Base-by-base conservation (phyloP, 2,329 filamentous ascomycete species). In the Graphilbum ipis-grandicollis region DNA sequence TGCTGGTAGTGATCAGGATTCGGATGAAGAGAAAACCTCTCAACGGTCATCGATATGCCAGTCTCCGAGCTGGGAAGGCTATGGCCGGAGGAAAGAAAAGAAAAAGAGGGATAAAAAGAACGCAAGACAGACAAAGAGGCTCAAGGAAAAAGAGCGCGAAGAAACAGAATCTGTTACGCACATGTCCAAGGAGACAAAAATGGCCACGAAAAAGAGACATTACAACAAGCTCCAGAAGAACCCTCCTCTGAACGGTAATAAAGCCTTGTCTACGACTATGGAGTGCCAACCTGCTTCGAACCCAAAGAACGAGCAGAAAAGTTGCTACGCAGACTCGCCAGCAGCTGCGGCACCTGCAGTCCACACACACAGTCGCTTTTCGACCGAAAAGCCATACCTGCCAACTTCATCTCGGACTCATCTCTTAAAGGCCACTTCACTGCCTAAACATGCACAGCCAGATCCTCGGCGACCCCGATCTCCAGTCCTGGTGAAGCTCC, bases 31-130 rank as follows among this genome's bases (percentile, higher is more conserved):
- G 1, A 44, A 51, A 21, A 51, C 52, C 42, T 62, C 59, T 3
- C 61, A 62, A 34, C 52, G 60, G 34, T 63, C 60, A 4, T 65
- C 62, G 0, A 68, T 74, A 37, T 76, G 71, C 42, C 67, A 72
- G 38, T 75, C 71, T 2, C 71, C 71, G 2, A 72, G 63, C 38
- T 75, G 71, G 71, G 69, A 73, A 43, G 63, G 66, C 18, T 68
- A 68, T 44, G 59, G 60, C 3, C 60, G 63, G 17, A 63, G 58
- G 44, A 70, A 66, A 45, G 66, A 58, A 44, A 68, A 65, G 44
- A 66, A 62, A 47, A 65, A 69, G 43, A 68, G 65, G 48, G n/a
- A n/a, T n/a, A 68, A 64, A 46, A 53, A 54, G 13, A 55, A 58
- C 26, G 49, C 50, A 12, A 53, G 56, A 37, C 55, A 56, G 41